These are phyloP conservation scores for Boletus coccyginus DNA, from an alignment of 768 basidiomycete species.

Conservation along the genomic window DNA sequence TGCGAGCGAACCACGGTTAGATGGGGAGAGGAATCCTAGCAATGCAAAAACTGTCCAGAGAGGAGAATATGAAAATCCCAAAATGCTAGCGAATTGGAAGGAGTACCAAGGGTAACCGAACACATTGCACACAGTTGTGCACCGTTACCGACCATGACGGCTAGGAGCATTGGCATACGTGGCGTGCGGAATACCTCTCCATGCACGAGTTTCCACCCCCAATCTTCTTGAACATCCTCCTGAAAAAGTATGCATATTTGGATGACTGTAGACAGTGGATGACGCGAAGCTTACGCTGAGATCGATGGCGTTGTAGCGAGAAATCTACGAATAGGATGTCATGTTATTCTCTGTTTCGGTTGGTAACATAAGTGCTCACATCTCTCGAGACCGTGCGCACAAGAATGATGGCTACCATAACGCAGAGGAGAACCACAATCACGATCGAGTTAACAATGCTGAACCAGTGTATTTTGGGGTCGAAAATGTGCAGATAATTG, in stretches of 20 bases:
- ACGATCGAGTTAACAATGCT: conserved; percentile 90
- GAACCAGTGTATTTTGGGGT: conserved; percentile 96
- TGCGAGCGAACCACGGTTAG: conserved; percentile 90
- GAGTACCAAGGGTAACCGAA: conserved; percentile 74
- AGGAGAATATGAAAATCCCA: conserved; percentile 1
- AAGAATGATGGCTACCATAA: conserved; percentile 92
- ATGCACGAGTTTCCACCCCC: conserved; percentile 97
- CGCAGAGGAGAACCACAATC: conserved; percentile 87
- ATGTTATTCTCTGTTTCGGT: background rate
- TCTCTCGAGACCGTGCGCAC: conserved; percentile 85
- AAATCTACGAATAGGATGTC: conserved; percentile 12
- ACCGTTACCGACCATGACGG: conserved; percentile 85
- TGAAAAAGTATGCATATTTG: conserved; percentile 25
- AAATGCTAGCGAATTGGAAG: background rate
- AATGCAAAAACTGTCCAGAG: conserved; percentile 73
- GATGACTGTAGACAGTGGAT: background rate
- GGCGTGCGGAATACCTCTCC: conserved; percentile 95
- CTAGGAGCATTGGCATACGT: conserved; percentile 68
- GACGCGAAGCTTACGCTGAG: conserved; percentile 58
- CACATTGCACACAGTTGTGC: conserved; percentile 69
- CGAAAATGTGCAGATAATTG: conserved; percentile 90
- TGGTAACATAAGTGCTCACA: conserved; percentile 41
- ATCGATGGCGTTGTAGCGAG: conserved; percentile 92
- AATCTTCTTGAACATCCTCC: conserved; percentile 97
- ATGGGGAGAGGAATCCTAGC: conserved; percentile 91